Evolutionary conservation across 345 rosid species (phyloP).

Genomic region (Arabidopsis suecica): DNA sequence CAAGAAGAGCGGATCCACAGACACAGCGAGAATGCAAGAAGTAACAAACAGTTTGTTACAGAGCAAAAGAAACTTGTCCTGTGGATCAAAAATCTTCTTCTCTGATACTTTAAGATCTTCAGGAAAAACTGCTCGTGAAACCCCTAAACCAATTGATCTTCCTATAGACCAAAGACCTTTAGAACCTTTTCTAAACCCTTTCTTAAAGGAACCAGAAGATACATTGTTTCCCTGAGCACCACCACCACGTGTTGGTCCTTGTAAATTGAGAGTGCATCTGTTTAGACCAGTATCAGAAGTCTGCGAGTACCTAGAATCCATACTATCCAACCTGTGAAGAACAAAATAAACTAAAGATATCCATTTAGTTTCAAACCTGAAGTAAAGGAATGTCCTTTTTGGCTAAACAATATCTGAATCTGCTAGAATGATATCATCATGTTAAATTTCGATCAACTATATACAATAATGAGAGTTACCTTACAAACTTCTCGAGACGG

Average conservation of each 20-base stretch:
- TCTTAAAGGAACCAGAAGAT: conserved; percentile 74
- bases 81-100: conserved; percentile 90
- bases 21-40: conserved; percentile 86
- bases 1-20: conserved; percentile 88
- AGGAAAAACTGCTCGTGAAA: conserved; percentile 88
- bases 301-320: conserved; percentile 84
- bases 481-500: conserved; percentile 84
- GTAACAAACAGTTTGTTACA: conserved; percentile 81
- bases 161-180: conserved; percentile 94
- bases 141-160: conserved; percentile 90
- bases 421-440: background rate
- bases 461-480: conserved; percentile 51
- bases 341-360: conserved; percentile 36
- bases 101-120: conserved; percentile 94
- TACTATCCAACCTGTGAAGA: conserved; percentile 81
- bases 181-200: conserved; percentile 79
- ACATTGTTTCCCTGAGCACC: conserved; percentile 52
- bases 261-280: conserved; percentile 73
- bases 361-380: conserved; percentile 10
- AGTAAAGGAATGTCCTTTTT: conserved; percentile 5
- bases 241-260: conserved; percentile 56
- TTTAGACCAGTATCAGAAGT: conserved; percentile 63
- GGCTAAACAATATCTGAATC: background rate
- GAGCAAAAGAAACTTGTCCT: conserved; percentile 77
- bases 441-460: background rate